phyloP scores from a whole-genome alignment of 1,284 basidiomycete species.

The Cryptococcus sp. region DNA sequence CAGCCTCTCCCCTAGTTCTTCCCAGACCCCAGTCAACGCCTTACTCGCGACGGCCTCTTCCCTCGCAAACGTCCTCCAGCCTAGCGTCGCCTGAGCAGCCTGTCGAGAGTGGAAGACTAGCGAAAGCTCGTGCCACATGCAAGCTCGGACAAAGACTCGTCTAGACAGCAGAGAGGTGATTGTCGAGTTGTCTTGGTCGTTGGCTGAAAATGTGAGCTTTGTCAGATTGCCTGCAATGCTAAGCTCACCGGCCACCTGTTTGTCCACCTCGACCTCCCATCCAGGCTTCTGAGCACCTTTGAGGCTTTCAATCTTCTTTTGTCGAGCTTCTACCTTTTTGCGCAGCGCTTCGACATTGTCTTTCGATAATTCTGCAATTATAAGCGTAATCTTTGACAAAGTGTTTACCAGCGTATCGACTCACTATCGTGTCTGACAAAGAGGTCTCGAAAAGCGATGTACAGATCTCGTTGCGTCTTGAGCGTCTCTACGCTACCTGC shows the following conservation, averaged over 20 bases:
- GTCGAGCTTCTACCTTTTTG: constrained; percentile 71
- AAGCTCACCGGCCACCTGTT: constrained; percentile 48
- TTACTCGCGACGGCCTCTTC: constrained; percentile 65
- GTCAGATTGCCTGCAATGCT: background rate
- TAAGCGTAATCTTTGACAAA: constrained; percentile 1
- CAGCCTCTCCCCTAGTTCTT: constrained; percentile 60
- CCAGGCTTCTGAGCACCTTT: constrained; percentile 65
- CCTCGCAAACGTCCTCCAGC: constrained; percentile 63
- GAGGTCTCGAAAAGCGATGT: constrained; percentile 74
- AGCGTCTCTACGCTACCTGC: constrained; percentile 31
- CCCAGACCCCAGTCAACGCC: constrained; percentile 63
- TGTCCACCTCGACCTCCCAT: constrained; percentile 76
- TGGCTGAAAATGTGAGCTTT: constrained; percentile 40
- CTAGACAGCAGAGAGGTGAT: constrained; percentile 65
- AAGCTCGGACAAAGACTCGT: constrained; percentile 75
- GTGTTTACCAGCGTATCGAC: constrained; percentile 1
- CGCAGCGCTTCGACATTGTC: constrained; percentile 80
- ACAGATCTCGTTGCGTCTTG: constrained; percentile 78
- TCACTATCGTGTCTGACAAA: constrained; percentile 70
- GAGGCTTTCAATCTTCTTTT: constrained; percentile 66
- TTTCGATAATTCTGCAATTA: constrained; percentile 54
- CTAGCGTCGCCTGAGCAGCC: constrained; percentile 68
- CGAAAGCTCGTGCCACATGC: constrained; percentile 86
- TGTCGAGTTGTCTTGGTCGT: constrained; percentile 38
- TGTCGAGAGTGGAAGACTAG: constrained; percentile 82